Evolutionary conservation across 306 rosid species (phyloP), one percentile per base, ranked within the genome.

Genomic region (Quercus cerris): DNA sequence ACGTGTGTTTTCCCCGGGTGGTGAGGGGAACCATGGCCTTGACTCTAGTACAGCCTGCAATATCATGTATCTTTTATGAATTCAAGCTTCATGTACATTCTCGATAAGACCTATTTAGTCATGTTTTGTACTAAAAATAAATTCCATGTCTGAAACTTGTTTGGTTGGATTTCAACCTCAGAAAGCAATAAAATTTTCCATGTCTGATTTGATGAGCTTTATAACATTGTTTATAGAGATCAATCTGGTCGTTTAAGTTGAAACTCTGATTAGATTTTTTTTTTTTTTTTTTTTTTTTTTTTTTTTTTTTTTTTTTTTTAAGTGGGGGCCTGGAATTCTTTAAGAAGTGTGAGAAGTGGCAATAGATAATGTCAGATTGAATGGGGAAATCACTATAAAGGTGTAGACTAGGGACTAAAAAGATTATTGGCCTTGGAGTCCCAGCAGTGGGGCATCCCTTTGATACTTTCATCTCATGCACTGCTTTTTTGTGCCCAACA

Each of bases 351-450:
- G 33, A 59, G 75, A 76, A 75, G 82, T 79, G 82, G 86, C 44
- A 35, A 81, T 5, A 19, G 76, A 52, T 23, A 74, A 76, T 38
- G 82, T 69, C 74, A 46, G 82, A 78, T 81, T 79, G 87, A 76
- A 78, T 75, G 76, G 64, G 46, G 55, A 75, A 49, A 71, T 73
- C 78, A 73, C 81, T 62, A 41, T 28, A 75, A 70, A 71, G 72
- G 27, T 18, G 6, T 59, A 20, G 13, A 22, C 52, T 10, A 2
- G 46, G 19, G 62, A 25, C 7, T 28, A 69, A 52, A 13, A 76
- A 52, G 61, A 72, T 55, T 33, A 76, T 55, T 57, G 79, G 82
- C 49, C 25, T 72, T 81, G 73, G 68, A 57, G 58, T 44, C 61
- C 70, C 83, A 85, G 73, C 85, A 70, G 57, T 56, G 31, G 28